Conservation (phyloP, 1,139 yeast genomes). For the Hansenula anomala region DNA sequence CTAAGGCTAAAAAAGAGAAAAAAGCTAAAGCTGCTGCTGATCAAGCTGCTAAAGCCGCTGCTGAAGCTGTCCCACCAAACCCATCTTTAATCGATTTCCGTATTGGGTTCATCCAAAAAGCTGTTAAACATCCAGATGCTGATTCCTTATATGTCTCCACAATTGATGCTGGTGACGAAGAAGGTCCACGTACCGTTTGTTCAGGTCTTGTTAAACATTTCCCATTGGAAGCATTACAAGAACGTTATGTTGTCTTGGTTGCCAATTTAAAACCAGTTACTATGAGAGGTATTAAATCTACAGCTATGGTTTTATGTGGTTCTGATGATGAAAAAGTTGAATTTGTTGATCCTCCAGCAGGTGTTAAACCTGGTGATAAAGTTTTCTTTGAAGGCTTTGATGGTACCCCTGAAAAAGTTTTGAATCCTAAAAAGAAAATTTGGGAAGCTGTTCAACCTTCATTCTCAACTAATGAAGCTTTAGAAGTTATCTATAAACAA, state of each 20-base stretch:
- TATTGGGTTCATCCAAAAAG: slow-evolving; percentile 96
- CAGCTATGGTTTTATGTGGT: slow-evolving; percentile 97
- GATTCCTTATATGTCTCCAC: slow-evolving; percentile 95
- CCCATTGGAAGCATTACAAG: slow-evolving; percentile 78
- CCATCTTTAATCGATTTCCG: slow-evolving; percentile 89
- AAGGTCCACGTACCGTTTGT: slow-evolving; percentile 97
- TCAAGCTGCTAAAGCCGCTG: slow-evolving; percentile 45
- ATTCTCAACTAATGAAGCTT: slow-evolving; percentile 72
- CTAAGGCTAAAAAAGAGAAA: slow-evolving; percentile 70
- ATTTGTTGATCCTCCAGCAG: slow-evolving; percentile 92
- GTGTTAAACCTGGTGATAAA: slow-evolving; percentile 95
- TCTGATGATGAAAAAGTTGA: slow-evolving; percentile 69
- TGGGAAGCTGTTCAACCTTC: slow-evolving; percentile 95
- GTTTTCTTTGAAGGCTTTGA: slow-evolving; percentile 89
- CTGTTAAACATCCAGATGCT: slow-evolving; percentile 96
- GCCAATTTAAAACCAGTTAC: slow-evolving; percentile 88
- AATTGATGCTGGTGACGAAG: slow-evolving; percentile 92
- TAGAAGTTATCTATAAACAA: slow-evolving; percentile 72
- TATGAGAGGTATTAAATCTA: slow-evolving; percentile 92
- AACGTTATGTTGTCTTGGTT: slow-evolving; percentile 75
- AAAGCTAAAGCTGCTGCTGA: slow-evolving; percentile 63
- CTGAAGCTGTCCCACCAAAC: slow-evolving; percentile 55
- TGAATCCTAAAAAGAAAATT: slow-evolving; percentile 97
- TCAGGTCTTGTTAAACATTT: slow-evolving; percentile 84
- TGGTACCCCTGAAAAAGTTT: slow-evolving; percentile 83